Evolutionary conservation across 345 rosid genomes (phyloP), one percentile per base, ranked within the genome.

Genomic region (Nasturtium officinale): DNA sequence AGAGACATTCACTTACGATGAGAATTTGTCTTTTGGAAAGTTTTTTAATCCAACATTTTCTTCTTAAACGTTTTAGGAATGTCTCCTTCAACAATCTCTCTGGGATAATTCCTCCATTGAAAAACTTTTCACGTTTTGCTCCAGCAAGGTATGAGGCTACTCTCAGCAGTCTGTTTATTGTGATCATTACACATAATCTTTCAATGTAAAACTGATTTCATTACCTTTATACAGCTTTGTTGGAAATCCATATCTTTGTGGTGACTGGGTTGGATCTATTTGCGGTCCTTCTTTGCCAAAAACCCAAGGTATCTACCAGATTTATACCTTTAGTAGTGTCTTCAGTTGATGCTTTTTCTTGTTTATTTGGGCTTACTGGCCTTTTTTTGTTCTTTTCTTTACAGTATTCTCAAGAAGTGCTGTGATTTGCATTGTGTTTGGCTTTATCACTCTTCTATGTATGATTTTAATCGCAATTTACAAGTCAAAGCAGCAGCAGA

Each of bases 1-100:
- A 29, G 15, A 57, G 13, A 53, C 52, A 9, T 37, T 64, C 5
- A 35, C 55, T 26, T 56, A 7, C 38, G 48, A 59, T 37, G 11
- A 59, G 11, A 37, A 4, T 37, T 7, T 20, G 1, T 13, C 38
- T 1, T n/a, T 29, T 55, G 12, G 18, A 20, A 12, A 9, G 5
- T 58, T 55, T 38, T 6, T 40, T 6, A 25, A 15, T 56, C 7
- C 16, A 30, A 28, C 17, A 17, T 42, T 33, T 29, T 38, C 4
- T 25, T 50, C 29, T 63, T 0, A 11, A 3, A 32, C 3, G 25
- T 61, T 12, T 54, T 65, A 96, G 99, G 84, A 90, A 96, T 79
- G 83, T 96, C 28, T 90, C 99, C 29, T 80, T 80, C 80, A 96
- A 96, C 87, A 92, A 92, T 67, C 81, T 96, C 30, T 85, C 99